phyloP scores from a whole-genome alignment of 768 basidiomycete species.

The Coprinellus aureogranulatus region DNA sequence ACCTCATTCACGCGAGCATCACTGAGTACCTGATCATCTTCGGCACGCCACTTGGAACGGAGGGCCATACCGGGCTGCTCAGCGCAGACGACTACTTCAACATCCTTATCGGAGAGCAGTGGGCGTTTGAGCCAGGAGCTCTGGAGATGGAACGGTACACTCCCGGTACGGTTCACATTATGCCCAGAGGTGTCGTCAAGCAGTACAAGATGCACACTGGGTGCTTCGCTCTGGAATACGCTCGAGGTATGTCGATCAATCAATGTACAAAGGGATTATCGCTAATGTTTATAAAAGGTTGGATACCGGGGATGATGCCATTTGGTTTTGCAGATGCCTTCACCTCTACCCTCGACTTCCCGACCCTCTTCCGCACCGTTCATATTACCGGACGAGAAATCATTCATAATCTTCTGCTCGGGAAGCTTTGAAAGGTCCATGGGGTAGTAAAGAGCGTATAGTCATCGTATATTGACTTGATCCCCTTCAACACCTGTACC shows the following conservation, averaged over 20 bases:
- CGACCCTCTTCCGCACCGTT: constrained; percentile 75
- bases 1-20: constrained; percentile 92
- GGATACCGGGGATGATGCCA: constrained; percentile 96
- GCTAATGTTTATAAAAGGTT: constrained; percentile 51
- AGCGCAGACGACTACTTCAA: constrained; percentile 98
- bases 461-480: too few species aligned
- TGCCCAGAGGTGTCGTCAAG: constrained; percentile 81
- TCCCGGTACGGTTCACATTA: constrained; percentile 80
- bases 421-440: too few species aligned
- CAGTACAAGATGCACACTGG: constrained; percentile 98
- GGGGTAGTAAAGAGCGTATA: too few species aligned
- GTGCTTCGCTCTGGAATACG: constrained; percentile 95
- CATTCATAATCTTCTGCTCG: constrained; percentile 72
- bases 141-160: constrained; percentile 84
- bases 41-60: constrained; percentile 93
- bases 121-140: constrained; percentile 82
- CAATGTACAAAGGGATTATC: neutral
- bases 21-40: constrained; percentile 97
- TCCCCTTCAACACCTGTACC: too few species aligned
- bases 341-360: constrained; percentile 85
- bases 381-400: constrained; percentile 83
- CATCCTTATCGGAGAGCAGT: constrained; percentile 91
- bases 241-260: constrained; percentile 58
- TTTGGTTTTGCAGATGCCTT: constrained; percentile 88
- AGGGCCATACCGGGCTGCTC: constrained; percentile 92